These are phyloP conservation scores for Fusarium dlaminii DNA, from an alignment of 2,329 filamentous ascomycete species.

Conservation along the genomic window DNA sequence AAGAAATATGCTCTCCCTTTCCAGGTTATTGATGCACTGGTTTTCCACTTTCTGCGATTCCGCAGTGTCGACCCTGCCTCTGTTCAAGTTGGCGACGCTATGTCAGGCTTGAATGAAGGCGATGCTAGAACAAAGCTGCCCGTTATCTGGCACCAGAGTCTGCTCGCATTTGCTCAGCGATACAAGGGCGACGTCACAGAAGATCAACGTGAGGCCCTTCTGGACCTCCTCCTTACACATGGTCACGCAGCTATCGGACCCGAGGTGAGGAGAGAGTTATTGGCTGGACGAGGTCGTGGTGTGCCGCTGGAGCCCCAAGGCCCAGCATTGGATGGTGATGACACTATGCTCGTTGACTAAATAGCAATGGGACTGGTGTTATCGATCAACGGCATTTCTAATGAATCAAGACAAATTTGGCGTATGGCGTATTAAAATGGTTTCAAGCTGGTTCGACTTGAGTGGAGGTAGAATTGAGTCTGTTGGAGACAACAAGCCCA, in stretches of 20 bases:
- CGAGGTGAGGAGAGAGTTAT: constrained; percentile 86
- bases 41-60: constrained; percentile 97
- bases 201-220: constrained; percentile 88
- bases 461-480: constrained; percentile 36
- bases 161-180: constrained; percentile 90
- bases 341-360: constrained; percentile 84
- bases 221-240: constrained; percentile 85
- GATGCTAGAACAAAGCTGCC: constrained; percentile 74
- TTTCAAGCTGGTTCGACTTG: constrained; percentile 37
- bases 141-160: constrained; percentile 94
- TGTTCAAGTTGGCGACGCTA: constrained; percentile 62
- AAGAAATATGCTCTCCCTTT: constrained; percentile 97
- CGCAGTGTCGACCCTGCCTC: constrained; percentile 72
- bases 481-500: constrained; percentile 27
- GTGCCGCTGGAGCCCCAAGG: constrained; percentile 68
- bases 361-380: constrained; percentile 20
- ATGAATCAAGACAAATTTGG: constrained; percentile 38
- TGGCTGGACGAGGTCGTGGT: constrained; percentile 88
- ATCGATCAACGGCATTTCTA: constrained; percentile 27
- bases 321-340: constrained; percentile 75
- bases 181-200: constrained; percentile 97
- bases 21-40: constrained; percentile 91
- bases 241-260: constrained; percentile 91
- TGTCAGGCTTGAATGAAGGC: constrained; percentile 58
- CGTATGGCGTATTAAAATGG: constrained; percentile 41